A percentile compares a stretch with the other conserved stretches of the same genome.
Evolutionary conservation across 1,284 basidiomycete genomes (phyloP).

Genomic region (Calocybe gambosa): DNA sequence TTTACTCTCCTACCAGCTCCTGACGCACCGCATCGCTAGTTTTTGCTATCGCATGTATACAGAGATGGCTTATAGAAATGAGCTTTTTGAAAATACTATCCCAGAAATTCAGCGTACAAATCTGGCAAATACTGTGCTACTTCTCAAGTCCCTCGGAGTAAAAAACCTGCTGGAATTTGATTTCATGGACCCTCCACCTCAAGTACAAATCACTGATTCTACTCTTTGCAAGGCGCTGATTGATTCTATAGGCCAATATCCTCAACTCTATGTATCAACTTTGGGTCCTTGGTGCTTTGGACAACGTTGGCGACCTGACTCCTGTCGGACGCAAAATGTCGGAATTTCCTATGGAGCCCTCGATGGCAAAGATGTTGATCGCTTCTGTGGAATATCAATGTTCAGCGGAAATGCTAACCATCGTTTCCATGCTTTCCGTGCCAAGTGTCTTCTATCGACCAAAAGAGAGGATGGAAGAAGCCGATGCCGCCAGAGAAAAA

Average conservation of each 20-base stretch:
- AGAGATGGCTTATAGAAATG: constrained; percentile 85
- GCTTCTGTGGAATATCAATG: constrained; percentile 91
- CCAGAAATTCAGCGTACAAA: constrained; percentile 99
- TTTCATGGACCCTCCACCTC: constrained; percentile 98
- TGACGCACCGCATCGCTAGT: constrained; percentile 32
- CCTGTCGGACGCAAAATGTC: constrained; percentile 93
- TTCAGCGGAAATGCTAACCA: constrained; percentile 93
- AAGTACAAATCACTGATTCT: constrained; percentile 55
- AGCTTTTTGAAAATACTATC: constrained; percentile 89
- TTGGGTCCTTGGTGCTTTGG: constrained; percentile 96
- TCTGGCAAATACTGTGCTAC: constrained; percentile 90
- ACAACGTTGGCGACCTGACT: constrained; percentile 97
- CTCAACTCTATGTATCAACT: constrained; percentile 99
- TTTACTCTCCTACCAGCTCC: not conserved
- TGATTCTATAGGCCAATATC: constrained; percentile 71
- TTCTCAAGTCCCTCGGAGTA: constrained; percentile 94
- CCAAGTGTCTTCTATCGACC: constrained; percentile 96
- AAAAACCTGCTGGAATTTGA: constrained; percentile 98
- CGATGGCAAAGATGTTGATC: constrained; percentile 98
- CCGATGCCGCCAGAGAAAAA: constrained; percentile 94
- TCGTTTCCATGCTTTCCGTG: constrained; percentile 98
- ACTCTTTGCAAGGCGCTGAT: constrained; percentile 48
- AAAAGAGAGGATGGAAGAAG: constrained; percentile 92
- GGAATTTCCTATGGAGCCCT: constrained; percentile 97
- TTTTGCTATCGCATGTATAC: constrained; percentile 91